A percentile compares a stretch with the other conserved stretches of the same genome.
Conservation (phyloP, 352 stramenopile genomes). For the Thalassiosira mediterranea region DNA sequence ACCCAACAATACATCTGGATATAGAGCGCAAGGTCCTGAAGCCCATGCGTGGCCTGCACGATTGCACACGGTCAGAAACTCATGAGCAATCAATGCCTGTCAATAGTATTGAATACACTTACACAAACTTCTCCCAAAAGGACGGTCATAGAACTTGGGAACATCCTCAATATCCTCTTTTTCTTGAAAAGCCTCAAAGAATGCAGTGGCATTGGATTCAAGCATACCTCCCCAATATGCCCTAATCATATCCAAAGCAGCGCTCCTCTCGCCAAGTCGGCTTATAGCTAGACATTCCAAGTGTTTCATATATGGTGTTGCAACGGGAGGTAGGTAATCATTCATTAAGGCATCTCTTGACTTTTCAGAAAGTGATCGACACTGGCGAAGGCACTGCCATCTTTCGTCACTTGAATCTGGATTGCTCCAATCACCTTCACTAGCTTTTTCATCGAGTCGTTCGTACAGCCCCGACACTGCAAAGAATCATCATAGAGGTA, state of each 20-base stretch:
- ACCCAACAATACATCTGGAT: constrained; percentile 43
- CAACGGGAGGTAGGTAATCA: constrained; percentile 19
- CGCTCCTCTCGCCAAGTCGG: constrained; percentile 15
- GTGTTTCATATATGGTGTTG: constrained; percentile 55
- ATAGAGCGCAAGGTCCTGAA: constrained; percentile 40
- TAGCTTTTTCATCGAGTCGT: constrained; percentile 41
- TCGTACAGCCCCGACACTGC: constrained; percentile 42
- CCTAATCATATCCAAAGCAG: constrained; percentile 25
- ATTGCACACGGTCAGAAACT: too few species aligned
- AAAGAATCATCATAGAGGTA: too few species aligned
- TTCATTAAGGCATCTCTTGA: constrained; percentile 21
- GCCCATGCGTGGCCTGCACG: constrained; percentile 56
- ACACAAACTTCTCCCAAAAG: constrained; percentile 46
- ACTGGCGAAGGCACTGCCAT: constrained; percentile 1
- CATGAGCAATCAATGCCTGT: too few species aligned
- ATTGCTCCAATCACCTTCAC: constrained; percentile 35
- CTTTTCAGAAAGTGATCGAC: constrained; percentile 21
- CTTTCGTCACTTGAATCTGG: constrained; percentile 34
- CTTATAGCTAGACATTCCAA: constrained; percentile 39
- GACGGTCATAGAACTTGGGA: constrained; percentile 39
- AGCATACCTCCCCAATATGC: constrained; percentile 55
- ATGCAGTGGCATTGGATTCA: constrained; percentile 35
- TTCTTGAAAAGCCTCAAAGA: constrained; percentile 56
- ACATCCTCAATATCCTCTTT: constrained; percentile 33
- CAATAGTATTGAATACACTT: too few species aligned